A percentile compares a stretch with the other conserved stretches of the same genome.
phyloP scores from a whole-genome alignment of 257 asterid genomes.

The Penstemon newberryi region DNA sequence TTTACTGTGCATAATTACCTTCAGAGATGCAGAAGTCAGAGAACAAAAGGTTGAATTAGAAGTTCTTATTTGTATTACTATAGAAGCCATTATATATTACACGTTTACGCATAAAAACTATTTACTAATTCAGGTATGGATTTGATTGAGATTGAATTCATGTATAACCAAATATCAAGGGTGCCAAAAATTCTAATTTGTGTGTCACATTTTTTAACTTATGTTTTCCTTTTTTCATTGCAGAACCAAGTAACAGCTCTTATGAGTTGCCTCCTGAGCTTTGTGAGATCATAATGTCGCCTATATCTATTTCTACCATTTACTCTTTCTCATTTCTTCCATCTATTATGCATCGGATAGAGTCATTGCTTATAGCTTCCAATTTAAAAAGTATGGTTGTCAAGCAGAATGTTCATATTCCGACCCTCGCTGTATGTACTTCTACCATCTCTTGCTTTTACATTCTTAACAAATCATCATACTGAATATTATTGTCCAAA shows the following conservation, averaged over 20 bases:
- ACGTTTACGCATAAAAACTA: too few species aligned
- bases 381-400: conserved; percentile 50
- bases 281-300: conserved; percentile 64
- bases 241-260: conserved; percentile 48
- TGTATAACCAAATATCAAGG: background rate
- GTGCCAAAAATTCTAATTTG: background rate
- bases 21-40: conserved; percentile 39
- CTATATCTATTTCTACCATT: conserved; percentile 51
- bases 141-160: background rate
- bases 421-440: conserved; percentile 49
- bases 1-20: conserved; percentile 56
- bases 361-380: conserved; percentile 70
- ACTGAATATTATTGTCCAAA: too few species aligned
- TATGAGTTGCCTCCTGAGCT: conserved; percentile 85
- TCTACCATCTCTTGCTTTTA: background rate
- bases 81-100: too few species aligned
- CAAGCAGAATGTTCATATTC: conserved; percentile 46
- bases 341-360: conserved; percentile 75
- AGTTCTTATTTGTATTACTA: too few species aligned
- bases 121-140: background rate
- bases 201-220: background rate
- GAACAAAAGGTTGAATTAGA: conserved; percentile 45
- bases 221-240: conserved; percentile 18
- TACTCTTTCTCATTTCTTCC: conserved; percentile 70
- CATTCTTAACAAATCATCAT: too few species aligned